Percentiles rank a stretch among this genome's conserved stretches.
Evolutionary conservation across 192 early-diverging fungal genomes (phyloP).

Genomic region (Thoreauomyces humboldtii): DNA sequence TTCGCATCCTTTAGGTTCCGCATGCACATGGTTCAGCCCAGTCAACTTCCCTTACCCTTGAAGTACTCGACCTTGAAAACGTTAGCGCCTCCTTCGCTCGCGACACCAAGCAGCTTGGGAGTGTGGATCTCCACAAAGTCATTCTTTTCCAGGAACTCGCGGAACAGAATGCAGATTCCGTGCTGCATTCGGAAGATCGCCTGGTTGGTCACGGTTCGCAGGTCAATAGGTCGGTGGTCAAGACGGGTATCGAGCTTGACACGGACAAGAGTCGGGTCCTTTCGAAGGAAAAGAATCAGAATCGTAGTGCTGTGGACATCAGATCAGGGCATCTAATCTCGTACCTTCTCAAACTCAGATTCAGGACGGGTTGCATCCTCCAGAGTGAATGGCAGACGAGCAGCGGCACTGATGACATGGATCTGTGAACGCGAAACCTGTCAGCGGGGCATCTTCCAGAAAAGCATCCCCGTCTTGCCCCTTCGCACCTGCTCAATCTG

Average conservation of each 20-base stretch:
- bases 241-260: constrained; percentile 90
- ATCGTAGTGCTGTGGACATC: too few species aligned
- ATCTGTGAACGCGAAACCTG: constrained; percentile 27
- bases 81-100: constrained; percentile 95
- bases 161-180: constrained; percentile 90
- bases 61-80: constrained; percentile 99
- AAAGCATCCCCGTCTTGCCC: too few species aligned
- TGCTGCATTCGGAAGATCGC: constrained; percentile 97
- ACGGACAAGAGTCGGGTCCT: constrained; percentile 32
- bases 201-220: constrained; percentile 93
- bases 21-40: too few species aligned
- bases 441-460: background rate
- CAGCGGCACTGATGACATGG: constrained; percentile 71
- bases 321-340: too few species aligned
- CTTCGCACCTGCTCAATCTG: constrained; percentile 62
- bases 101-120: constrained; percentile 92
- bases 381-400: constrained; percentile 82
- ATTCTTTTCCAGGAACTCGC: constrained; percentile 81
- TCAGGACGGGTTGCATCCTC: constrained; percentile 90
- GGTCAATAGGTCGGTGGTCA: constrained; percentile 91
- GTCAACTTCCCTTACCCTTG: constrained; percentile 76
- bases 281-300: too few species aligned
- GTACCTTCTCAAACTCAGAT: constrained; percentile 70
- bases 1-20: too few species aligned
- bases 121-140: constrained; percentile 96